Percentiles rank a stretch among this genome's conserved stretches.
Conservation (phyloP, 169 alveolate species). For the Plasmodium inui region DNA sequence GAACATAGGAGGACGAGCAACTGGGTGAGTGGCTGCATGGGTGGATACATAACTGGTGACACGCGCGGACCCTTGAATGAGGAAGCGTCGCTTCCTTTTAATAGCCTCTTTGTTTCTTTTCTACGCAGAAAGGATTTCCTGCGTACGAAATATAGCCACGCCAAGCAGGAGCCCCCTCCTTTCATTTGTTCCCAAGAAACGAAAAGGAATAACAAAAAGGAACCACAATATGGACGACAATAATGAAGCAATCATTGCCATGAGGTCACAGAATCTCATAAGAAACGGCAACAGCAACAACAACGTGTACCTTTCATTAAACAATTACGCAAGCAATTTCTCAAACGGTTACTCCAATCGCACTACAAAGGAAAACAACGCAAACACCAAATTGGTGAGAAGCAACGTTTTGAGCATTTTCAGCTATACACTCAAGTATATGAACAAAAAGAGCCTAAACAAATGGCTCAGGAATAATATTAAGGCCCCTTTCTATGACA, state of each 20-base stretch:
- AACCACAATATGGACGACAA: slow-evolving; percentile 12
- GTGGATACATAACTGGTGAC: background rate
- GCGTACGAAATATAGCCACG: background rate
- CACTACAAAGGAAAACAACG: background rate
- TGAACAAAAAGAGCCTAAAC: slow-evolving; percentile 62
- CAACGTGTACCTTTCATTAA: slow-evolving; percentile 31
- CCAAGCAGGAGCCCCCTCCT: background rate
- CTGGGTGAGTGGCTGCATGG: background rate
- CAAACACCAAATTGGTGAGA: slow-evolving; percentile 14
- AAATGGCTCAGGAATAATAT: slow-evolving; percentile 72
- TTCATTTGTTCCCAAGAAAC: background rate
- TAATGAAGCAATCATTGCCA: slow-evolving; percentile 23
- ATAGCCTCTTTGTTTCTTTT: background rate
- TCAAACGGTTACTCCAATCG: background rate
- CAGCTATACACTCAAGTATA: slow-evolving; percentile 67
- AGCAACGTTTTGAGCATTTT: slow-evolving; percentile 70
- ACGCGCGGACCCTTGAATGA: slow-evolving; percentile 11
- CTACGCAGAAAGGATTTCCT: background rate
- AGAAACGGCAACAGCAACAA: slow-evolving; percentile 18
- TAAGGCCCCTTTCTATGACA: slow-evolving; percentile 59
- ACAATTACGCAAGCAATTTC: slow-evolving; percentile 16
- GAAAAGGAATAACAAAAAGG: background rate
- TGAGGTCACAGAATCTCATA: slow-evolving; percentile 7
- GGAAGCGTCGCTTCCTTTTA: slow-evolving; percentile 1
- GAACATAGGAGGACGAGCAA: background rate